Base-by-base conservation (phyloP, 331 rosid genomes). In the Spiraea crenata region DNA sequence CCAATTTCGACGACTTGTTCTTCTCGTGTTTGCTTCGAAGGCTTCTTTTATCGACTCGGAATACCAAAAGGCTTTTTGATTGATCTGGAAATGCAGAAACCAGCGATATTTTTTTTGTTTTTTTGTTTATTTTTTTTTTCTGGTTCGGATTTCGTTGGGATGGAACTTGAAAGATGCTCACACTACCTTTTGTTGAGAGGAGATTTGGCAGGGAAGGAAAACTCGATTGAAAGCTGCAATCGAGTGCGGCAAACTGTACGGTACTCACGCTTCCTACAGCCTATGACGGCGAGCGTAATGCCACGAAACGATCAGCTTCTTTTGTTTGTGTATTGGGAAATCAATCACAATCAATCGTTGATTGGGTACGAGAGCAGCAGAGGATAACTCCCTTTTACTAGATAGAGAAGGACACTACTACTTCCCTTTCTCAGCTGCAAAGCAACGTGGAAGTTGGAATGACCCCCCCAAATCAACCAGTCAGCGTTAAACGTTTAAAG, bases 381-480 rank as follows among this genome's bases (percentile, higher is more conserved):
- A 20, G 40, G 40, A 25, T 57, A 57, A 25, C 6, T 38, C 7
- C 63, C 44, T 14, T 49, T 13, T n/a, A n/a, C n/a, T n/a, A 25
- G 31, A 25, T 1, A 25, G 31, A 2, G 31, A 25, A 2, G 54
- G 15, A 13, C 17, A 49, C 19, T 13, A 4, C 7, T 12, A 5
- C 19, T 17, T 15, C 19, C n/a, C 31, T 25, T 49, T 5, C 7
- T 12, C 54, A 46, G 50, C 54, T 7, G 44, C 63, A 35, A 35
- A 13, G 63, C 44, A 14, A 58, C 63, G 63, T 58, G 63, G 44
- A 35, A 15, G 63, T 34, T 57, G 62, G 62, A 57, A 25, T 11
- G 62, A 39, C 3, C 14, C 12, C 3, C 3, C 31, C 2, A 25
- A 25, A 25, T 25, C 31, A 25, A 25, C 31, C 31, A 25, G 31